These are phyloP conservation scores for Clohesyomyces aquaticus DNA, from an alignment of 495 filamentous ascomycete genomes.

Conservation along the genomic window DNA sequence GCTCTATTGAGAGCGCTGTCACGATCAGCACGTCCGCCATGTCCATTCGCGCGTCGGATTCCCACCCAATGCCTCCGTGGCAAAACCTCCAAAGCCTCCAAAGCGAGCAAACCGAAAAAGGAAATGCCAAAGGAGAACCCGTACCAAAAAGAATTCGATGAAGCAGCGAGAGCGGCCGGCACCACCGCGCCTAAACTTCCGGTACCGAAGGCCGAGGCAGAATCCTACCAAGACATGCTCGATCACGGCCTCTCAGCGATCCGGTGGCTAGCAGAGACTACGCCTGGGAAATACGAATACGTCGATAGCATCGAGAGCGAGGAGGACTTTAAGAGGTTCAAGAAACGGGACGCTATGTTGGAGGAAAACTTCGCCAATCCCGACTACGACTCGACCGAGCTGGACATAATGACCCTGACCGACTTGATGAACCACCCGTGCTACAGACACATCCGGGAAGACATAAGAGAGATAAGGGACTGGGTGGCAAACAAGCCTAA, in stretches of 20 bases:
- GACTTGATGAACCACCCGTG: slow-evolving; percentile 25
- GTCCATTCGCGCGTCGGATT: slow-evolving; percentile 9
- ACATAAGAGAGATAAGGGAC: slow-evolving; percentile 15
- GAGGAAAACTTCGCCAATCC: slow-evolving; percentile 17
- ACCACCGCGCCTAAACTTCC: background rate
- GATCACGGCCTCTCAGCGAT: slow-evolving; percentile 2
- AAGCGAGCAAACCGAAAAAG: background rate
- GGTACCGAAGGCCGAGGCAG: background rate
- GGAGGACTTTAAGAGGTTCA: background rate
- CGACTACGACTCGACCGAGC: slow-evolving; percentile 31
- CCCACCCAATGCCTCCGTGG: slow-evolving; percentile 10
- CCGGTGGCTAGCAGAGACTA: slow-evolving; percentile 6
- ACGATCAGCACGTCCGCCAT: slow-evolving; percentile 10
- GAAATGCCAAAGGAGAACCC: background rate
- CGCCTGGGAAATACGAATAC: background rate
- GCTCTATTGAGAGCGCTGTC: slow-evolving; percentile 23
- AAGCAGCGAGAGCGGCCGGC: background rate
- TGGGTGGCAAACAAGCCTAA: background rate
- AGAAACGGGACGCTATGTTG: slow-evolving; percentile 16
- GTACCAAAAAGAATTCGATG: background rate
- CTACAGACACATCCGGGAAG: slow-evolving; percentile 17
- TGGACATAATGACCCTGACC: slow-evolving; percentile 12
- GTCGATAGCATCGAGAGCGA: background rate
- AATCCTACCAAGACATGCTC: slow-evolving; percentile 2
- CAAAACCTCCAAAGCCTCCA: slow-evolving; percentile 1